Base-by-base conservation (phyloP, 352 stramenopile species). In the Pythium rishiriense region DNA sequence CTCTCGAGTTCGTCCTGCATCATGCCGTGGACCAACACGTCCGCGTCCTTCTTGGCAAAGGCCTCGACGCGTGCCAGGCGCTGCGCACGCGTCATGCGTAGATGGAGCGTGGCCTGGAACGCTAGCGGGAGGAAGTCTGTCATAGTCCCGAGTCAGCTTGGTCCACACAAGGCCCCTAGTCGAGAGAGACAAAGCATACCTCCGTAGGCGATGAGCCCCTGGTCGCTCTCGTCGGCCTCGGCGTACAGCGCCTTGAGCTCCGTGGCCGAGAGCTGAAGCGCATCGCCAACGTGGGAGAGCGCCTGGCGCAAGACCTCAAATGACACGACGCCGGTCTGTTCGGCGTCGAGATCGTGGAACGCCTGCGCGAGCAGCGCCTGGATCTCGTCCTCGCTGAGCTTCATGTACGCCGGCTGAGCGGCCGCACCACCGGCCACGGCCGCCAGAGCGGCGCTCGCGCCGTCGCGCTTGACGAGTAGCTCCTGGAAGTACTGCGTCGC, bases 1-100 rank as follows among this genome's bases (percentile, higher is more conserved):
- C 80, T 90, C 51, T 94, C 85, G 53, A 90, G 78, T 51, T 94
- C 85, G 54, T 94, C 85, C 49, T 89, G 85, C 75, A 85, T 84
- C 73, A 92, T 84, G 31, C 85, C 83, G 61, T 94, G 85, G n/a
- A 91, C 54, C 41, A 94, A 78, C 31, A 76, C 66, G 37, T 88
- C 76, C 8, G 62, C 58, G 19, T 83, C 68, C 37, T 72, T 74
- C 39, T 84, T 86, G 14, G 49, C 62, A n/a, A 77, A 82, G 1
- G 63, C 61, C 10, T 83, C 78, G 22, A 73, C 68, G 7, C 76
- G 79, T 26, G 72, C 45, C 4, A 82, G 49, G n/a, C 83, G 75
- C 51, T 87, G 80, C 0, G 75, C 61, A 24, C 76, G 69, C 21
- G 55, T 90, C 43, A 62, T 59, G 15, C 80, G 73, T 8, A 91